Evolutionary conservation across 345 rosid species (phyloP), one percentile per base, ranked within the genome.

Genomic region (Euclidium syriacum): DNA sequence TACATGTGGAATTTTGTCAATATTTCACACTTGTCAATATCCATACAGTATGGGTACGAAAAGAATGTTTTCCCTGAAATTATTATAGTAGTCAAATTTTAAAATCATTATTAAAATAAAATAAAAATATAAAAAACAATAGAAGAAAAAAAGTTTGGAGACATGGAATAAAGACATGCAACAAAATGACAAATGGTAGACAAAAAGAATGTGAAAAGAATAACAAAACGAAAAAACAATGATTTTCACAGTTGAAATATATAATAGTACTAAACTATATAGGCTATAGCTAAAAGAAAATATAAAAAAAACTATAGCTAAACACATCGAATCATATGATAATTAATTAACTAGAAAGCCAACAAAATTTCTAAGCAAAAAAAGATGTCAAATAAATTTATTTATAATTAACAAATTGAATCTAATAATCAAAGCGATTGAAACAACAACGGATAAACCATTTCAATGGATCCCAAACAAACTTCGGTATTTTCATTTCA

Each of bases 401-500:
- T 39, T 51, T 14, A n/a, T n/a, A n/a, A n/a, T n/a, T n/a, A n/a
- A n/a, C 36, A 22, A 67, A 20, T 11, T 14, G 20, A 24, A 44
- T 42, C 15, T 24, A 42, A 34, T n/a, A 61, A 62, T 70, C 68
- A 70, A 43, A 34, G 19, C 29, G 51, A 61, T 34, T 10, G 46
- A 62, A 52, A 52, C 23, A 32, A 14, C 46, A 17, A 42, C 4
- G 40, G 42, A 59, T 12, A 7, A 18, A 32, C 38, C 58, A 7
- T 6, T 27, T 47, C 25, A 48, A 27, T 27, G 50, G 36, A 55
- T 44, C 33, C 2, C 39, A 29, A 9, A 33, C 55, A 10, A 33
- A 40, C 25, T 46, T 53, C 63, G 26, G 67, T 23, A 44, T n/a
- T 30, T 54, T 47, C 68, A 29, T 14, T 70, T 70, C 69, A 70